Base-by-base conservation (phyloP, 805 yeast species). In the Yamadazyma ubonensis region DNA sequence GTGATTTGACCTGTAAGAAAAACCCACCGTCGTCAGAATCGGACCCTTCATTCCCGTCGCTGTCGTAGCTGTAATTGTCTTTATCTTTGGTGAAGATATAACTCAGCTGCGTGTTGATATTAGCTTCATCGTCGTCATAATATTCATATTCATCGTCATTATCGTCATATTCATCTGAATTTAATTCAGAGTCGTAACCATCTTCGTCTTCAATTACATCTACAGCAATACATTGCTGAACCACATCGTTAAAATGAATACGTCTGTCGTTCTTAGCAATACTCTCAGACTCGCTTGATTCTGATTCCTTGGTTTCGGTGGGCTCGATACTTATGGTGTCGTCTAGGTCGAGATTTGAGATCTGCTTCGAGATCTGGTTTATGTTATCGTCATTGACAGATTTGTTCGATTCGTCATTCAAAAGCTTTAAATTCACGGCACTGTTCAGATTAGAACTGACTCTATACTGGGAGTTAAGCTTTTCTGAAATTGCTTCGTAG, bases 201-300 rank as follows among this genome's bases (percentile, higher is more conserved):
- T 66, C 70, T 31, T 55, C 56, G 30, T 65, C 67, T n/a, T 67
- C 70, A 29, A 65, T 70, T 32, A 59, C 57, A n/a, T 75, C 79
- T 8, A 90, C 58, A 0, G 96, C 90, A 46, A 86, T 81, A 61
- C 99, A 93, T 61, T 93, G 99, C 59, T 88, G 90, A 22, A 93
- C 99, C 39, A 89, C 79, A 57, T 88, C 95, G 59, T 84, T 93
- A 65, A 93, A 93, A 62, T 90, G 98, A 45, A 93, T 90, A 51
- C 78, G 95, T 45, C 95, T 77, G 49, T 66, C 72, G 16, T 44
- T 44, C 32, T 44, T 44, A 10, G 32, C 11, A 19, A 20, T 18
- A 2, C 33, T 19, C 5, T 6, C 19, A n/a, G 28, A 14, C 6
- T 33, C 34, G 18, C 18, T 21, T n/a, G 35, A 4, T 12, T 16